Evolutionary conservation across 176 grass and related monocot genomes (phyloP).

Genomic region (Musa beccarii): DNA sequence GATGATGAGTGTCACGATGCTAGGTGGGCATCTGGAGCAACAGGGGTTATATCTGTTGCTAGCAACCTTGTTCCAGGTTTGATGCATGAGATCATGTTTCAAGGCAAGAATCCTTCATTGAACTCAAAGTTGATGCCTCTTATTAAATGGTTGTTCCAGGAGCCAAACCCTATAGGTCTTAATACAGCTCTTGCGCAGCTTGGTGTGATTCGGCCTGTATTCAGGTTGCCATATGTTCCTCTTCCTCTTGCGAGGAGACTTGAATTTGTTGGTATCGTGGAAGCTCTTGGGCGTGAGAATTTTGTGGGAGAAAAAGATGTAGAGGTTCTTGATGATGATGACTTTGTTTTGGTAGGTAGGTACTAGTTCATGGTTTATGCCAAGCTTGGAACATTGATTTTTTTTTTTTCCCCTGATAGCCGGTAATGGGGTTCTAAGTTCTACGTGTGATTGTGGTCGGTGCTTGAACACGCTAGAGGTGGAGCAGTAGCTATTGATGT

Average conservation of each 20-base stretch:
- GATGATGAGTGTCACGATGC: conserved; percentile 73
- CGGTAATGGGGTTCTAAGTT: neutral
- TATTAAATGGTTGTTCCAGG: conserved; percentile 70
- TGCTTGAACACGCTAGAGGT: no score
- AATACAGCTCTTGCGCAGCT: conserved; percentile 86
- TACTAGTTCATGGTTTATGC: conserved; percentile 20
- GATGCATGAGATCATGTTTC: conserved; percentile 55
- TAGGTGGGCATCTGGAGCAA: conserved; percentile 55
- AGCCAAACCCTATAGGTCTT: conserved; percentile 66
- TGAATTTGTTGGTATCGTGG: conserved; percentile 64
- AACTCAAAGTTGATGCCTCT: conserved; percentile 58
- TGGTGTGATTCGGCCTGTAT: conserved; percentile 49
- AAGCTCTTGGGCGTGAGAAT: conserved; percentile 51
- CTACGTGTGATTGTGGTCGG: no score
- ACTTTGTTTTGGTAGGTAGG: conserved; percentile 67
- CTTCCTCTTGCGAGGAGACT: conserved; percentile 53
- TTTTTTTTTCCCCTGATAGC: neutral
- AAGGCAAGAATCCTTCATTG: conserved; percentile 40
- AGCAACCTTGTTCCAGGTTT: conserved; percentile 79
- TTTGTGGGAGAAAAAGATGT: conserved; percentile 64
- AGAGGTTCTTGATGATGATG: conserved; percentile 54
- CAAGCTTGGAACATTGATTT: neutral
- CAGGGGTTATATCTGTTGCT: conserved; percentile 66
- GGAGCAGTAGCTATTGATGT: no score
- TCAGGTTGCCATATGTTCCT: conserved; percentile 72